These are phyloP conservation scores for Mucor racemosus DNA, from an alignment of 371 early-diverging fungal genomes.

Conservation along the genomic window DNA sequence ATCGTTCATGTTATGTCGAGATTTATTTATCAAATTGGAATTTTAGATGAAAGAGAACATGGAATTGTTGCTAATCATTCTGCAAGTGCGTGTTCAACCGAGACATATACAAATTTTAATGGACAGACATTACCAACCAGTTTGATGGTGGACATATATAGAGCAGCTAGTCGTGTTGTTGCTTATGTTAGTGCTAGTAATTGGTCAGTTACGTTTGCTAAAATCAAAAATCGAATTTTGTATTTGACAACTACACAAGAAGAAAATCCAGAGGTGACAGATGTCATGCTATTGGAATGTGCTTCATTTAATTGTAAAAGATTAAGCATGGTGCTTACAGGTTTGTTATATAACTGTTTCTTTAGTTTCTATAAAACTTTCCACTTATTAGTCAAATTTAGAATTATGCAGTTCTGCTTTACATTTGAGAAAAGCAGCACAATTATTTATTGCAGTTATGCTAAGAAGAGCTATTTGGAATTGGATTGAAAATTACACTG, in stretches of 20 bases:
- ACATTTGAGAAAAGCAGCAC: constrained; percentile 66
- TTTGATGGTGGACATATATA: constrained; percentile 55
- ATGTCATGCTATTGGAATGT: constrained; percentile 64
- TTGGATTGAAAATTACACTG: constrained; percentile 81
- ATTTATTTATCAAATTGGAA: constrained; percentile 57
- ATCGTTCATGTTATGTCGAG: constrained; percentile 61
- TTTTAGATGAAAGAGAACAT: constrained; percentile 27
- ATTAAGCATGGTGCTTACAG: constrained; percentile 68
- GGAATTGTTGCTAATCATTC: constrained; percentile 37
- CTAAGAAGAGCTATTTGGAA: constrained; percentile 81
- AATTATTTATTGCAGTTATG: constrained; percentile 63
- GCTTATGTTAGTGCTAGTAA: constrained; percentile 80
- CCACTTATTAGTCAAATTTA: constrained; percentile 12
- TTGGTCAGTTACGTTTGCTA: constrained; percentile 73
- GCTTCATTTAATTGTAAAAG: constrained; percentile 68
- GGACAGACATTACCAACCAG: constrained; percentile 19
- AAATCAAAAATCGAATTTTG: constrained; percentile 60
- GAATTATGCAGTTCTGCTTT: constrained; percentile 56
- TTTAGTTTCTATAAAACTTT: too few relatives aligned
- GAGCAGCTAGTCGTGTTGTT: constrained; percentile 68
- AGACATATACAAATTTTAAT: constrained; percentile 16
- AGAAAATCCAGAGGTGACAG: constrained; percentile 70
- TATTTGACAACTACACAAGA: constrained; percentile 57
- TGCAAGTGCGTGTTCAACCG: constrained; percentile 19
- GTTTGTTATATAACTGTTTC: constrained; percentile 25